Conservation (phyloP, 176 grass and related monocot genomes). For the Phragmites australis region DNA sequence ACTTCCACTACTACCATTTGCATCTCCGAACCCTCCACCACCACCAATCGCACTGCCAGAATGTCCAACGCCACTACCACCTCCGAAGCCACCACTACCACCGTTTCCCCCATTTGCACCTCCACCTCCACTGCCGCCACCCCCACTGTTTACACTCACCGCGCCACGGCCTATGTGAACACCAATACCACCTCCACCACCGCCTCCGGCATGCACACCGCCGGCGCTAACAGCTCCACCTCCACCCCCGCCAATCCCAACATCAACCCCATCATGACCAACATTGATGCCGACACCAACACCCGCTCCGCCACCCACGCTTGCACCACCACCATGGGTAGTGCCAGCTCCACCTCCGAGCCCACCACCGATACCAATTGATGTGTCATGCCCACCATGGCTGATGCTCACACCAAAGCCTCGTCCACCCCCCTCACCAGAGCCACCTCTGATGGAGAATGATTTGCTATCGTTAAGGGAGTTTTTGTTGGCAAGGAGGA, state of each 20-base stretch:
- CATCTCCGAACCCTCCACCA: slow-evolving; percentile 27
- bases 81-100: slow-evolving; percentile 8
- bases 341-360: slow-evolving; percentile 49
- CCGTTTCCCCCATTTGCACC: background rate
- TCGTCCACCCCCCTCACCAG: slow-evolving; percentile 6
- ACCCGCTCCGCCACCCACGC: slow-evolving; percentile 28
- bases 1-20: slow-evolving; percentile 7
- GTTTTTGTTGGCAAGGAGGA: slow-evolving; percentile 8
- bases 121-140: slow-evolving; percentile 9
- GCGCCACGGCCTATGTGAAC: slow-evolving; percentile 45
- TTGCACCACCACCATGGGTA: slow-evolving; percentile 26
- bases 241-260: slow-evolving; percentile 48
- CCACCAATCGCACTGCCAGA: background rate
- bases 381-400: slow-evolving; percentile 35
- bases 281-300: slow-evolving; percentile 45
- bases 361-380: slow-evolving; percentile 40
- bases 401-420: slow-evolving; percentile 52
- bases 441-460: slow-evolving; percentile 32
- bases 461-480: slow-evolving; percentile 33
- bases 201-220: slow-evolving; percentile 24
- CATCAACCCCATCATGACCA: slow-evolving; percentile 31
- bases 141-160: background rate
- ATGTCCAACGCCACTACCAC: slow-evolving; percentile 19
- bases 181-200: slow-evolving; percentile 26
- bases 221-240: slow-evolving; percentile 35